Base-by-base conservation (phyloP, 176 grass and related monocot species). In the Leersia perrieri region DNA sequence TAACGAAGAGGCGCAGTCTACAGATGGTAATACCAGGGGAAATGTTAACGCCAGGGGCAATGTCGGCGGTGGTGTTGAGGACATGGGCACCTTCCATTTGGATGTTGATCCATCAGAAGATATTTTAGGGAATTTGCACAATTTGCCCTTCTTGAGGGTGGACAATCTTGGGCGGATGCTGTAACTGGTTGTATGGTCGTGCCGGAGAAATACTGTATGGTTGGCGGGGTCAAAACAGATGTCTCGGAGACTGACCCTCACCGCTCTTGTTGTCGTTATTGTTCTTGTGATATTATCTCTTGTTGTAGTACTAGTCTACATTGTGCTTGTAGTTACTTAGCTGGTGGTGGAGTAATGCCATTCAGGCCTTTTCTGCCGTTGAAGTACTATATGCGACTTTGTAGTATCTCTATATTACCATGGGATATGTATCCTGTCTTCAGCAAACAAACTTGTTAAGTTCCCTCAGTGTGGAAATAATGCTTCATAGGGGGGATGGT, bases 61-160 rank as follows among this genome's bases (percentile, higher is more conserved):
- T 75, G 82, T 45, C 55, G 68, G 49, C 0, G 68, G 72, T 27
- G 75, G 73, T 31, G 80, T 84, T 80, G 87, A 72, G 57, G 92
- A 89, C 36, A 60, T 86, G 45, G 72, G 89, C 18, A 87, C 22
- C 77, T 97, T 92, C 58, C 86, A 94, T 70, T 78, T 97, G 34
- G 95, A 94, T 85, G 80, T 97, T 33, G 92, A 88, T 71, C 73
- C 83, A 7, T 71, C 87, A 0, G 88, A 94, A 49, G 92, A 95
- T 73, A 89, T 98, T 32, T 74, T 95, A 57, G 92, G 92, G 72
- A 89, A 89, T 91, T 80, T 89, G 67, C 92, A 90, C 30, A 86
- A 88, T 53, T 18, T 94, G 51, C 92, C 83, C 0, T 91, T 94
- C 83, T 78, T 88, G 80, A 90, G 86, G 85, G 85, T 85, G 44